Evolutionary conservation across 768 basidiomycete species (phyloP).

Genomic region (Naematelia aurantialba): DNA sequence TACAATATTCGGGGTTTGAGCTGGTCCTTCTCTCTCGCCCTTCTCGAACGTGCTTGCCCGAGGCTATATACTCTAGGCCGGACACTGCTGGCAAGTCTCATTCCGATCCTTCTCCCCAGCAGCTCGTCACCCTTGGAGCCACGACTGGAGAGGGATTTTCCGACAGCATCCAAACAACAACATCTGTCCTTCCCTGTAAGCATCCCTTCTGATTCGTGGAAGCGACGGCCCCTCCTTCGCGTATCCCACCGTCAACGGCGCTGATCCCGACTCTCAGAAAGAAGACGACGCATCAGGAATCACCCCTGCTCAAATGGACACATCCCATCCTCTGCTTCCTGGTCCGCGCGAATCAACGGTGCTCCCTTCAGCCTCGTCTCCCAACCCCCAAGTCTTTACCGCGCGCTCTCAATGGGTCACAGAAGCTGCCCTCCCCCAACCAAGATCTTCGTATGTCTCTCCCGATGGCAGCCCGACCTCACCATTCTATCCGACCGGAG

Average conservation of each 20-base stretch:
- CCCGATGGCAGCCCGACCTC: neutral
- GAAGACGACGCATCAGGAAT: neutral
- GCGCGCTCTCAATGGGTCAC: neutral
- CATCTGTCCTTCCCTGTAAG: neutral
- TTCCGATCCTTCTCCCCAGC: neutral
- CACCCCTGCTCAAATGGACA: neutral
- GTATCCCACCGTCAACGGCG: neutral
- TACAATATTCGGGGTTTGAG: neutral
- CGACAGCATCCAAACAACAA: too few relatives aligned
- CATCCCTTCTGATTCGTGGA: neutral
- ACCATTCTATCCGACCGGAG: neutral
- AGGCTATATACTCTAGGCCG: neutral
- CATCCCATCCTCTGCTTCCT: conserved; percentile 5
- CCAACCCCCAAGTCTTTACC: neutral
- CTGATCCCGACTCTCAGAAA: neutral
- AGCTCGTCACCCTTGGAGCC: neutral
- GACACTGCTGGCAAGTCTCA: too few relatives aligned
- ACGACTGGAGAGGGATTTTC: too few relatives aligned
- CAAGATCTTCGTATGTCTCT: neutral
- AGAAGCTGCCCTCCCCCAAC: neutral
- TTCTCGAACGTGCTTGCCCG: neutral
- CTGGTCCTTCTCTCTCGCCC: neutral
- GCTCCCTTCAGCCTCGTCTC: neutral
- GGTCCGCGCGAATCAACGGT: conserved; percentile 3
- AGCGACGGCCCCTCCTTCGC: neutral